Evolutionary conservation across 176 grass and related monocot genomes (phyloP).

Genomic region (Typha latifolia): DNA sequence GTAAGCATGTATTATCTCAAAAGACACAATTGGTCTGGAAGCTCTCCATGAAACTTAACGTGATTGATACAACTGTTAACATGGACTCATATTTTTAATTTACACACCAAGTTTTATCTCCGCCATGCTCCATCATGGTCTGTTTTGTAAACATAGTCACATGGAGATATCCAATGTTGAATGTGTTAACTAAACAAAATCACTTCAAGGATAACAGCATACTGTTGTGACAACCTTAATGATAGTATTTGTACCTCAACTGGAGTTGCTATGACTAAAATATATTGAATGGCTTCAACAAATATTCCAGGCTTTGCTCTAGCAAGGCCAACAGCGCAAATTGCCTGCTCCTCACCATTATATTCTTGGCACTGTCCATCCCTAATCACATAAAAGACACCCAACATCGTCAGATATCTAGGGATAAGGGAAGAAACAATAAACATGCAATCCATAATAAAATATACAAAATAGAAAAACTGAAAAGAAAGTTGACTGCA

Average conservation of each 20-base stretch:
- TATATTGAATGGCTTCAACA: slow-evolving; percentile 87
- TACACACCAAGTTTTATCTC: too few species aligned
- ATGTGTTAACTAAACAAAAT: too few species aligned
- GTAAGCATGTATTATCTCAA: too few species aligned
- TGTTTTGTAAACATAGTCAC: too few species aligned
- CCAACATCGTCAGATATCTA: not conserved
- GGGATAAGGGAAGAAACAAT: not conserved
- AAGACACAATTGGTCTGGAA: too few species aligned
- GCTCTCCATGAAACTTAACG: too few species aligned
- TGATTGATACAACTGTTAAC: too few species aligned
- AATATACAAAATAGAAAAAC: not conserved
- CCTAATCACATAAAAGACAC: slow-evolving; percentile 32
- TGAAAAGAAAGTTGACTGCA: not conserved
- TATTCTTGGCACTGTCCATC: slow-evolving; percentile 92
- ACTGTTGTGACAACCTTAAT: not conserved
- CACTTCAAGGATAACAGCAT: not conserved
- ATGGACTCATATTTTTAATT: too few species aligned
- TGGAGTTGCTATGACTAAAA: slow-evolving; percentile 90
- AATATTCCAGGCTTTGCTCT: slow-evolving; percentile 84
- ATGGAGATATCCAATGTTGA: too few species aligned
- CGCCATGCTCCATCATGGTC: too few species aligned
- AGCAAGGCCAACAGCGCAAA: slow-evolving; percentile 82
- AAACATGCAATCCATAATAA: not conserved
- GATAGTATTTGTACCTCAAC: slow-evolving; percentile 54
- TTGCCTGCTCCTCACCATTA: slow-evolving; percentile 72